A percentile compares a stretch with the other conserved stretches of the same genome.
phyloP scores from a whole-genome alignment of 495 filamentous ascomycete genomes.

The Pyrenula massariospora region DNA sequence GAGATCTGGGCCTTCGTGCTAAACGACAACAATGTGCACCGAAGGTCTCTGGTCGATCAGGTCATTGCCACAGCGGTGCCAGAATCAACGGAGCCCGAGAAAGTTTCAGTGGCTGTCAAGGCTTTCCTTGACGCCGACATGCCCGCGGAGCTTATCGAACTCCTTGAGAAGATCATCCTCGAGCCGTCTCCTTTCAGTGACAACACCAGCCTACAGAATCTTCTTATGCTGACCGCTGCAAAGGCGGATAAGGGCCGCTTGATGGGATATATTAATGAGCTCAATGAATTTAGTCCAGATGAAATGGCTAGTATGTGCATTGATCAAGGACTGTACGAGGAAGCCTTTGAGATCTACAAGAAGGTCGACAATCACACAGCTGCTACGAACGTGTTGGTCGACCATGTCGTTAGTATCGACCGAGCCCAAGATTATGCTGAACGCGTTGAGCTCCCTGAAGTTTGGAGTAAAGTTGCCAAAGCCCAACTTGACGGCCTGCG shows the following conservation, averaged over 20 bases:
- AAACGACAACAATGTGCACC: conserved; percentile 88
- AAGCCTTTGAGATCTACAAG: conserved; percentile 98
- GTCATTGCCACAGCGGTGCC: conserved; percentile 95
- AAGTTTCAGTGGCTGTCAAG: conserved; percentile 89
- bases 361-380: conserved; percentile 83
- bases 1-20: conserved; percentile 95
- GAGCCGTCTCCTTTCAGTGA: conserved; percentile 97
- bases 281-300: conserved; percentile 78
- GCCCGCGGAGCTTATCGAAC: conserved; percentile 88
- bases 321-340: conserved; percentile 86
- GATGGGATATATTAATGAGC: conserved; percentile 92
- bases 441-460: conserved; percentile 85
- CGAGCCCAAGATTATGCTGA: conserved; percentile 95
- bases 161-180: conserved; percentile 97
- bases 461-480: conserved; percentile 99
- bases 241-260: conserved; percentile 92
- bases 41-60: conserved; percentile 88
- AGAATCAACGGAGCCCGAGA: conserved; percentile 85
- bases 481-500: conserved; percentile 95
- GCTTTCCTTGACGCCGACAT: conserved; percentile 85
- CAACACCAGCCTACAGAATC: conserved; percentile 89
- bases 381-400: conserved; percentile 85
- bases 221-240: conserved; percentile 92
- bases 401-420: conserved; percentile 97
- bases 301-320: conserved; percentile 93